These are phyloP conservation scores for Cercospora sp. DNA, from an alignment of 2,329 filamentous ascomycete genomes.

Conservation along the genomic window DNA sequence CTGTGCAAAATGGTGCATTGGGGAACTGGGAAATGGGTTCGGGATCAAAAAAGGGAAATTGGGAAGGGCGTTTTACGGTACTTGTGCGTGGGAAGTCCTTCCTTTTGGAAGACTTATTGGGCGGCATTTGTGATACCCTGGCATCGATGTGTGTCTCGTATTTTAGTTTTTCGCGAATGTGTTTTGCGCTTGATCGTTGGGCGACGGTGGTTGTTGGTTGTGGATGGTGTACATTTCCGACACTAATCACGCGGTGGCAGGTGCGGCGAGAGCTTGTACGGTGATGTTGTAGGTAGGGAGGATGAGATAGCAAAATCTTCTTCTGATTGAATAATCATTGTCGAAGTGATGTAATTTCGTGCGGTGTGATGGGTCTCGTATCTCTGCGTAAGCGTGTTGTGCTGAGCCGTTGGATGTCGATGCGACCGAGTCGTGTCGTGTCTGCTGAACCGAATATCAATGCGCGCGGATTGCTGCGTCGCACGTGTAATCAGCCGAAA, in stretches of 20 bases:
- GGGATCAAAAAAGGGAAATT: neutral
- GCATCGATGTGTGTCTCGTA: constrained; percentile 9
- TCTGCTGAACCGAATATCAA: neutral
- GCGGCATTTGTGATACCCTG: constrained; percentile 35
- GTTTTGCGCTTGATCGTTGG: neutral
- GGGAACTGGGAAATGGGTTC: neutral
- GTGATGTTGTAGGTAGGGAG: neutral
- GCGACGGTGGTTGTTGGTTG: neutral
- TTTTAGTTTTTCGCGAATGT: neutral
- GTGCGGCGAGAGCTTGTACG: neutral
- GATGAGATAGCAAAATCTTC: neutral
- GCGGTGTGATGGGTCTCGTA: neutral
- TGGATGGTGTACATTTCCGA: neutral
- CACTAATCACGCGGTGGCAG: neutral
- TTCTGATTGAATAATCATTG: neutral
- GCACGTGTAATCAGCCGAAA: neutral
- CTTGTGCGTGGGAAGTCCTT: neutral
- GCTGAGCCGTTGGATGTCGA: neutral
- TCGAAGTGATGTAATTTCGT: neutral
- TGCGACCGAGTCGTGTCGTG: neutral
- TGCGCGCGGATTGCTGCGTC: neutral
- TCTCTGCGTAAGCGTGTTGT: neutral
- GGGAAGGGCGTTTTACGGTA: neutral
- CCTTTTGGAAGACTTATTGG: constrained; percentile 16
- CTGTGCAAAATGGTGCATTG: constrained; percentile 4